These are phyloP conservation scores for Backusella tarrabulga DNA, from an alignment of 192 early-diverging fungal species.

Conservation along the genomic window DNA sequence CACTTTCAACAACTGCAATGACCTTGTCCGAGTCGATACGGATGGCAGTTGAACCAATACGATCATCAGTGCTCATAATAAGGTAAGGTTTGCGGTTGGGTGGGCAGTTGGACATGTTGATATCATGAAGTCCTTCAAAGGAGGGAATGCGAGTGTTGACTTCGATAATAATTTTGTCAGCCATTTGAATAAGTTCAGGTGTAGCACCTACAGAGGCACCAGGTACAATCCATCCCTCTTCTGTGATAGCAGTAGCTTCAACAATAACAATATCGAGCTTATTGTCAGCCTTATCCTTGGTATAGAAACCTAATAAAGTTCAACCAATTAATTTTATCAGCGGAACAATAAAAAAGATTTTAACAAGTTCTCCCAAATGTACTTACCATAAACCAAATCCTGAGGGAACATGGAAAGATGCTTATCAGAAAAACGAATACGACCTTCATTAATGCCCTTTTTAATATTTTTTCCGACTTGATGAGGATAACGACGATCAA, in stretches of 20 bases:
- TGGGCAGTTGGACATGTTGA: conserved; percentile 25
- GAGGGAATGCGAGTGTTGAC: conserved; percentile 40
- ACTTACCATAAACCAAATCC: conserved; percentile 34
- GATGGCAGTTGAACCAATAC: conserved; percentile 36
- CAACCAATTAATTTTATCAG: not conserved
- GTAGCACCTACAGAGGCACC: conserved; percentile 41
- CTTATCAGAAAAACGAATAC: conserved; percentile 42
- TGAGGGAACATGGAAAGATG: conserved; percentile 45
- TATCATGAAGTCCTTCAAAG: conserved; percentile 44
- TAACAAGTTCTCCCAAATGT: not conserved
- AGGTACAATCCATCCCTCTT: conserved; percentile 41
- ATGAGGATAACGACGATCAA: conserved; percentile 42
- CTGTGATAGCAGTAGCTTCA: conserved; percentile 40
- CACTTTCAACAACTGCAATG: conserved; percentile 34
- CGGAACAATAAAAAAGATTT: not conserved
- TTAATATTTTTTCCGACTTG: conserved; percentile 38
- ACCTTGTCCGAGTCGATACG: conserved; percentile 38
- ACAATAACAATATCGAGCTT: conserved; percentile 40
- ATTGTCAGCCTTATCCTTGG: conserved; percentile 33
- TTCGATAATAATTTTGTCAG: conserved; percentile 38
- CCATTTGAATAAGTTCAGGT: conserved; percentile 40
- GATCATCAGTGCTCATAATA: conserved; percentile 36
- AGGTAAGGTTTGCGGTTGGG: conserved; percentile 40
- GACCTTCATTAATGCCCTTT: conserved; percentile 37
- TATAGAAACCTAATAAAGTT: conserved; percentile 25